These are phyloP conservation scores for Emericellopsis cladophorae DNA, from an alignment of 2,329 filamentous ascomycete species.

Conservation along the genomic window DNA sequence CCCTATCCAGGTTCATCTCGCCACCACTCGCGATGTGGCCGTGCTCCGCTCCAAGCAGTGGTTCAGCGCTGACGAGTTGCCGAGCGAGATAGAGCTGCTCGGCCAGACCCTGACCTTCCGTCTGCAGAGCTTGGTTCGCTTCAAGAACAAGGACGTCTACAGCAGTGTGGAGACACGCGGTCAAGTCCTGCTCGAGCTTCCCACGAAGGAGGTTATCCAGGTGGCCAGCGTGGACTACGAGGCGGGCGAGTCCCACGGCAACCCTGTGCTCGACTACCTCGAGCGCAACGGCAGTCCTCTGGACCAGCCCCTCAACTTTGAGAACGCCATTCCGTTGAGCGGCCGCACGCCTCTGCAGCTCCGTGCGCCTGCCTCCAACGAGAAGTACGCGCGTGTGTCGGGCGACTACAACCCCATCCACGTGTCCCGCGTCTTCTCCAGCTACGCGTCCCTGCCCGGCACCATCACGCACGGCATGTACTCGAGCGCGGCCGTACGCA, in stretches of 20 bases:
- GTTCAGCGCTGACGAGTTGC: constrained; percentile 69
- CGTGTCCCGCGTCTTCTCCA: constrained; percentile 91
- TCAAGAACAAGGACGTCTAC: constrained; percentile 90
- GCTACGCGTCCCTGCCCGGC: constrained; percentile 87
- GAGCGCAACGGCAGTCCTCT: constrained; percentile 83
- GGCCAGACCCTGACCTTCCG: constrained; percentile 94
- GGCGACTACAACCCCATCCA: constrained; percentile 99
- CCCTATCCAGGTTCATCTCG: constrained; percentile 83
- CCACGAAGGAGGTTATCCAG: constrained; percentile 94
- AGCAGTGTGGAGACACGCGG: constrained; percentile 85
- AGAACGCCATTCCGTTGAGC: constrained; percentile 91
- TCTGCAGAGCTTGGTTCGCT: constrained; percentile 78
- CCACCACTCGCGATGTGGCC: constrained; percentile 80
- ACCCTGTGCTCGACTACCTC: constrained; percentile 94
- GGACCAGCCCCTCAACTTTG: constrained; percentile 93
- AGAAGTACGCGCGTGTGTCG: constrained; percentile 94
- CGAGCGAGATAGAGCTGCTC: constrained; percentile 69
- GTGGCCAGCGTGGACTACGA: constrained; percentile 96
- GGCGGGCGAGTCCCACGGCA: constrained; percentile 81
- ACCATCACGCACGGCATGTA: constrained; percentile 99
- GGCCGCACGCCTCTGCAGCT: constrained; percentile 82
- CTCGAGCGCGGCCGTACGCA: constrained; percentile 90
- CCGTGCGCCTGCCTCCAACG: constrained; percentile 88
- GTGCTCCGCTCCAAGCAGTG: constrained; percentile 94
- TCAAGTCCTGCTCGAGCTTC: constrained; percentile 84